Conservation (phyloP, 2,329 filamentous ascomycete species). For the Phialocephala sp. region DNA sequence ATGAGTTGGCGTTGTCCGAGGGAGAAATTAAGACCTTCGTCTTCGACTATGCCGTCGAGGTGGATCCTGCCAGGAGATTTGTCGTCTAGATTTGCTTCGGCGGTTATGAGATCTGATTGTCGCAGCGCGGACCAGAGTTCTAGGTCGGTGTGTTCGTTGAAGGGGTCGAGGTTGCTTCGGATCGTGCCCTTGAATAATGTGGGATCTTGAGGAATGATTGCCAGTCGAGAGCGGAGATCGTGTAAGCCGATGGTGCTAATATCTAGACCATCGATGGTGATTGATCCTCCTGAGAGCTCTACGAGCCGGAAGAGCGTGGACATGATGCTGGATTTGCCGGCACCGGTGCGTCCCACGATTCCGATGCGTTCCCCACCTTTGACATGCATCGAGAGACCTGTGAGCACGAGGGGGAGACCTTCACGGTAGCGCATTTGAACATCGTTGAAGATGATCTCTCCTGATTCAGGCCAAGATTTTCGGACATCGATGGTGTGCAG, state of each 20-base stretch:
- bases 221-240: conserved; percentile 75
- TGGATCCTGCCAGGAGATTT: conserved; percentile 67
- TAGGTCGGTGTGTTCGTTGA: conserved; percentile 77
- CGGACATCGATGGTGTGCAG: conserved; percentile 76
- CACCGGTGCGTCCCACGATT: conserved; percentile 81
- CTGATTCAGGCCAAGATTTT: conserved; percentile 81
- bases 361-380: conserved; percentile 79
- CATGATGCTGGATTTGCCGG: conserved; percentile 86
- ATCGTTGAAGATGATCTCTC: conserved; percentile 77
- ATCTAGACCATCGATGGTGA: conserved; percentile 69
- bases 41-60: conserved; percentile 85
- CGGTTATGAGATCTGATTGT: conserved; percentile 73
- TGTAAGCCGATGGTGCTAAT: conserved; percentile 77
- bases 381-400: conserved; percentile 74
- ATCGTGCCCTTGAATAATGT: conserved; percentile 84
- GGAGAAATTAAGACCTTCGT: conserved; percentile 95
- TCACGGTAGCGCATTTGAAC: conserved; percentile 81
- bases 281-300: conserved; percentile 66
- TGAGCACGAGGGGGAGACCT: conserved; percentile 74
- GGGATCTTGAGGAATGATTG: conserved; percentile 85
- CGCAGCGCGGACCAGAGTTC: conserved; percentile 80
- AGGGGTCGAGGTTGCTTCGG: conserved; percentile 80
- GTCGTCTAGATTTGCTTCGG: conserved; percentile 46
- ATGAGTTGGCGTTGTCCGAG: conserved; percentile 94
- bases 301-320: conserved; percentile 79